These are phyloP conservation scores for Crucihimalaya himalaica DNA, from an alignment of 345 rosid genomes.

Conservation along the genomic window DNA sequence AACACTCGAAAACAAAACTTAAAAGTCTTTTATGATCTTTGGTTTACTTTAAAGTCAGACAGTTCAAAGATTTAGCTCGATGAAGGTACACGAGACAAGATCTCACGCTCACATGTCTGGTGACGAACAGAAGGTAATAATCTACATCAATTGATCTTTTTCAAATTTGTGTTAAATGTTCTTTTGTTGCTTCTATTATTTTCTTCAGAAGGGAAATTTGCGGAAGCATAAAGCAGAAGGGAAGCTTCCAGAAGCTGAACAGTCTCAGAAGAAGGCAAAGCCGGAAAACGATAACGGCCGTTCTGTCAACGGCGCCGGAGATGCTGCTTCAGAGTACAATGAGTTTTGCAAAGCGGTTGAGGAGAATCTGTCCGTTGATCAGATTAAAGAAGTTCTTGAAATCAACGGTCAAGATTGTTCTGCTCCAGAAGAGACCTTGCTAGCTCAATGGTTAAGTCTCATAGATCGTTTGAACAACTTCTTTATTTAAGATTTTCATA, in stretches of 20 bases:
- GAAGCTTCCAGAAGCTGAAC: slow-evolving; percentile 48
- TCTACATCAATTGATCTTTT: background rate
- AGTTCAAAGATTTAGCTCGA: background rate
- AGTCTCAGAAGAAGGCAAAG: slow-evolving; percentile 65
- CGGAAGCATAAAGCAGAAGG: slow-evolving; percentile 84
- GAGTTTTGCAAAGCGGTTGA: slow-evolving; percentile 55
- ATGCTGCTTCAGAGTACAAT: slow-evolving; percentile 50
- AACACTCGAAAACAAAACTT: slow-evolving; percentile 7
- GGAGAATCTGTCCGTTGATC: slow-evolving; percentile 56
- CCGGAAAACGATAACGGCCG: slow-evolving; percentile 41
- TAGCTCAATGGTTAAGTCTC: slow-evolving; percentile 36
- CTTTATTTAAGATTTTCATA: background rate
- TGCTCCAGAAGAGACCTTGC: slow-evolving; percentile 45
- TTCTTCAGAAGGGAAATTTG: slow-evolving; percentile 47
- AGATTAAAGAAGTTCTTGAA: slow-evolving; percentile 64
- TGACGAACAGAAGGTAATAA: slow-evolving; percentile 53
- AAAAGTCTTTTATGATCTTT: background rate
- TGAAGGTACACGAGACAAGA: slow-evolving; percentile 79
- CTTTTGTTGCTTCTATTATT: background rate
- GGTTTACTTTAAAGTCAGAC: background rate
- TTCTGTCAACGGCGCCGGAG: slow-evolving; percentile 33
- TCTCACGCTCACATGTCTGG: slow-evolving; percentile 56
- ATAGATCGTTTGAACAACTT: background rate
- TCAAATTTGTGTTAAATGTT: background rate
- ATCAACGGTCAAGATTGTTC: slow-evolving; percentile 63